Evolutionary conservation across 768 basidiomycete genomes (phyloP), one percentile per base, ranked within the genome.

Genomic region (Exsudoporus frostii): DNA sequence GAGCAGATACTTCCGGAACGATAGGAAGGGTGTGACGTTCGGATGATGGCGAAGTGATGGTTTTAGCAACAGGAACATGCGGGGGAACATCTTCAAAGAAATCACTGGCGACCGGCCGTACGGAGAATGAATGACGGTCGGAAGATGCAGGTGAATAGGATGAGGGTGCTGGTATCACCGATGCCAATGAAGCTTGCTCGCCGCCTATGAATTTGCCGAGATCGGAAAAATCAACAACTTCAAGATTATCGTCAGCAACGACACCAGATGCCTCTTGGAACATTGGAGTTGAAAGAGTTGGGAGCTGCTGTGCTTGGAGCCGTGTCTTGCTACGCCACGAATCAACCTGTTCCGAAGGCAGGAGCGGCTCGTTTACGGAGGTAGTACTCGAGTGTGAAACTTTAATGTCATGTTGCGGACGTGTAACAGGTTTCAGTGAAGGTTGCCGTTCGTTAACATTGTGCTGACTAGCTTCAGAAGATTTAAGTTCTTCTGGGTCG

Each of bases 151-250:
- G 50, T 22, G 66, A 53, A 52, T 63, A 56, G 20, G 66, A 53
- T 25, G 62, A 49, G 25, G 58, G 46, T 42, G 58, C 44, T 38
- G 67, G 37, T 36, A 51, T 50, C 33, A n/a, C 43, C 10, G 56
- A 50, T 20, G 37, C 17, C 42, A 48, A 42, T 27, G 48, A 46
- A 34, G 51, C 27, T 14, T 65, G 46, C 27, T 69, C 68, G 43
- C 71, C 71, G 27, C 80, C 83, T 11, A 88, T 75, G 54, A 92
- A 81, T 70, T 82, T 85, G 39, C 76, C 86, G 65, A 91, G 75
- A 43, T 92, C 89, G 3, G 80, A 79, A 59, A 90, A 92, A 62
- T 92, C 89, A 7, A 92, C 80, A n/a, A 88, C 79, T 61, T 91
- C 89, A 4, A 91, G 76, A 50, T 83, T 79, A 59, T 86, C 87